Base-by-base conservation (phyloP, 805 yeast genomes). In the Candida dajiaensis region DNA sequence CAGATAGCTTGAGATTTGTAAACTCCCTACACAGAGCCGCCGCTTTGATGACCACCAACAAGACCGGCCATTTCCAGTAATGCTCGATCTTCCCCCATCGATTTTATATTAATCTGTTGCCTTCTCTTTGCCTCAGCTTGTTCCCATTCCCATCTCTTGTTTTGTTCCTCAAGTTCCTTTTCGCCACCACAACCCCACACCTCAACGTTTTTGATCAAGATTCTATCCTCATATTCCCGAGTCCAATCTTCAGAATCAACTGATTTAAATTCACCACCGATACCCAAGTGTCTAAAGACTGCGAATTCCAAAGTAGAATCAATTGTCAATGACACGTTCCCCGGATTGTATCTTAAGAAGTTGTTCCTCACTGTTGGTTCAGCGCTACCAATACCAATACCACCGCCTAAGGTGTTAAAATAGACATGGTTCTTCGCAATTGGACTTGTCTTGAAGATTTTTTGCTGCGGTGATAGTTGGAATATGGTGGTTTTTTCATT, bases 111-210 rank as follows among this genome's bases (percentile, higher is more conserved):
- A 3, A 89, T 76, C 25, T 77, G 72, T 56, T 83, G 85, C 44
- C 97, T 71, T 33, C 89, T 82, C 54, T 80, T 76, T 0, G 95
- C 95, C 61, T 89, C 96, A 42, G 80, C 71, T 58, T 83, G 85
- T 60, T 92, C 97, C 97, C 97, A 89, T 55, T 83, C 89, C 94
- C 96, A 85, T 49, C 77, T 76, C 56, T 77, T 78, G 40, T 74
- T 70, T 65, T 90, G 97, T 50, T 84, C 90, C 26, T 76, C 83
- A 41, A 89, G 67, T 53, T 88, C 95, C 49, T 81, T 78, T 10
- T 77, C 80, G 8, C 87, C 80, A 1, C 97, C 98, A 47, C 89
- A 77, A 0, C 98, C 98, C 90, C 94, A 86, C 0, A 89, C 95
- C 60, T 90, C 97, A 22, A 90, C 67, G 52, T 85, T 90, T 6